These are phyloP conservation scores for Linum lewisii DNA, from an alignment of 345 rosid genomes.

Conservation along the genomic window DNA sequence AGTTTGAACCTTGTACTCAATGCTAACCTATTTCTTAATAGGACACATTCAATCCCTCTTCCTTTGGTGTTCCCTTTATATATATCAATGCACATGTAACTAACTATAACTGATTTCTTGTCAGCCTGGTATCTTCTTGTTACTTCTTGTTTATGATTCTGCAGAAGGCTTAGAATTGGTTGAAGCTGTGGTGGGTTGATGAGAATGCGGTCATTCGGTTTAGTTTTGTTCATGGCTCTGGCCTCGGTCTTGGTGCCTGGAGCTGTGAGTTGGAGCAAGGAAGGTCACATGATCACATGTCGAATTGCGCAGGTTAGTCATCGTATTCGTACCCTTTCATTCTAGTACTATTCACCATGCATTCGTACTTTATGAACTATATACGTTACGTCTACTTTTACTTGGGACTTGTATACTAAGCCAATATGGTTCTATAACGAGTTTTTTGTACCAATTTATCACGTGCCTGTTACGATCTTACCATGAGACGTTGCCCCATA, in stretches of 20 bases:
- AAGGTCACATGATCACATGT: constrained; percentile 82
- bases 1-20: constrained; percentile 53
- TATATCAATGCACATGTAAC: constrained; percentile 7
- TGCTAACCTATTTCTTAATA: constrained; percentile 16
- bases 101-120: constrained; percentile 14
- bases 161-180: neutral
- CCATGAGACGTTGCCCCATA: too few species aligned
- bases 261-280: constrained; percentile 76
- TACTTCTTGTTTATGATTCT: constrained; percentile 8
- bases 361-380: neutral
- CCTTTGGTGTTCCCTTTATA: constrained; percentile 5
- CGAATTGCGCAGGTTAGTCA: constrained; percentile 69
- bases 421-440: too few species aligned
- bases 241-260: constrained; percentile 28
- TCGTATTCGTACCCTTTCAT: neutral
- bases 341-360: neutral
- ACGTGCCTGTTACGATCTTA: too few species aligned
- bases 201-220: constrained; percentile 17
- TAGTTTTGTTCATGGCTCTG: constrained; percentile 23
- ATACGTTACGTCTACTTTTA: too few species aligned
- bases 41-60: neutral
- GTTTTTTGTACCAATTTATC: too few species aligned
- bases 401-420: too few species aligned
- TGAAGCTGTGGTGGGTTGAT: neutral
- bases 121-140: neutral